phyloP scores from a whole-genome alignment of 192 early-diverging fungal genomes.

The Backusella sp. region DNA sequence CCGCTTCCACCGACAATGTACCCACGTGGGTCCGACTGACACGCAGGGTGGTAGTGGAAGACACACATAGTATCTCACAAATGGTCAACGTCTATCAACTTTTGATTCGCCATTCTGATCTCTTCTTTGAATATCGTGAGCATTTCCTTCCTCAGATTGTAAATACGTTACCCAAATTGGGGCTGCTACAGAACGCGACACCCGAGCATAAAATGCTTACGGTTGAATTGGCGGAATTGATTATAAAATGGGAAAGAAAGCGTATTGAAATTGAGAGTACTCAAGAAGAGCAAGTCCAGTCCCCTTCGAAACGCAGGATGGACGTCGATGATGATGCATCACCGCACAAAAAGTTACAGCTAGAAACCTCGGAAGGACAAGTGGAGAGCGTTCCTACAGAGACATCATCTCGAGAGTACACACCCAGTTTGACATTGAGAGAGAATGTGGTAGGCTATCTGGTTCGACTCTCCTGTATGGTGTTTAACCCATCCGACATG shows the following conservation, averaged over 20 bases:
- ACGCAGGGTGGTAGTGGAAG: constrained; percentile 87
- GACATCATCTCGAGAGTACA: constrained; percentile 37
- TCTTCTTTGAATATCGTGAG: constrained; percentile 87
- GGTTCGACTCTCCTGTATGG: constrained; percentile 60
- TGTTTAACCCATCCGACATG: constrained; percentile 49
- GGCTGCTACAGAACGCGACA: constrained; percentile 80
- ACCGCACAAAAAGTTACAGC: constrained; percentile 28
- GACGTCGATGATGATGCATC: neutral
- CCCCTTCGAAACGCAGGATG: constrained; percentile 13
- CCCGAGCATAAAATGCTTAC: constrained; percentile 84
- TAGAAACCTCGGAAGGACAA: constrained; percentile 30
- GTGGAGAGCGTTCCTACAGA: constrained; percentile 13
- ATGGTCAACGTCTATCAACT: constrained; percentile 90
- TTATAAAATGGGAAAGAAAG: constrained; percentile 87
- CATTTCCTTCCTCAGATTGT: constrained; percentile 92
- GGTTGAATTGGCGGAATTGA: constrained; percentile 87
- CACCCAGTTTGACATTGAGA: constrained; percentile 46
- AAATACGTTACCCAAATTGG: constrained; percentile 81
- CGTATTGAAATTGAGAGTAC: constrained; percentile 37
- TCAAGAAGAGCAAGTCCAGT: neutral
- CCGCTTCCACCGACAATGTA: constrained; percentile 47
- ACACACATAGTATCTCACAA: constrained; percentile 88
- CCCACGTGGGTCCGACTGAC: constrained; percentile 89
- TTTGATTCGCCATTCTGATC: constrained; percentile 81
- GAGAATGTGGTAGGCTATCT: constrained; percentile 61